Evolutionary conservation across 2,329 filamentous ascomycete genomes (phyloP).

Genomic region (Colletotrichum acutatum): DNA sequence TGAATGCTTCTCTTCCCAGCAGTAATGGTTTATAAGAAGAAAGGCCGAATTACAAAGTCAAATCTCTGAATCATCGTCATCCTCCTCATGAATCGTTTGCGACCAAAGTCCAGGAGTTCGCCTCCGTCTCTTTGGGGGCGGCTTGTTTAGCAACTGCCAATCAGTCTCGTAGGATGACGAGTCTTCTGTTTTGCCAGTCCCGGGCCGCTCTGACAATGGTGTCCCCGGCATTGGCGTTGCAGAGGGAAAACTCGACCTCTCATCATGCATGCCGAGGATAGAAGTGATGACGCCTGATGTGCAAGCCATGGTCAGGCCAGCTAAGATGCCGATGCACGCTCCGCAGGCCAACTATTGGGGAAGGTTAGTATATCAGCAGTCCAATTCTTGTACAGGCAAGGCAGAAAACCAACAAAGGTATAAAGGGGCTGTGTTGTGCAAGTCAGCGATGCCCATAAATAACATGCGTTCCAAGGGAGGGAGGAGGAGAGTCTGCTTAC

Average conservation of each 20-base stretch:
- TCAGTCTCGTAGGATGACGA: slow-evolving; percentile 49
- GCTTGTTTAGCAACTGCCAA: slow-evolving; percentile 48
- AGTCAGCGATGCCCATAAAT: background rate
- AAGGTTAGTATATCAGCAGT: slow-evolving; percentile 41
- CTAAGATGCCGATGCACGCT: slow-evolving; percentile 71
- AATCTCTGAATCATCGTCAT: slow-evolving; percentile 70
- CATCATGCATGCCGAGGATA: slow-evolving; percentile 56
- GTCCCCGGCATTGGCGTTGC: slow-evolving; percentile 48
- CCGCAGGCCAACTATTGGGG: slow-evolving; percentile 68
- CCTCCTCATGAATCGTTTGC: slow-evolving; percentile 78
- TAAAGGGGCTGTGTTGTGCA: slow-evolving; percentile 52
- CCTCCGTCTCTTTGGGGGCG: slow-evolving; percentile 50
- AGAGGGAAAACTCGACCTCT: slow-evolving; percentile 27
- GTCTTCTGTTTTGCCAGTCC: slow-evolving; percentile 35
- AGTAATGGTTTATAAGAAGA: slow-evolving; percentile 3
- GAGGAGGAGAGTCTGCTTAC: slow-evolving; percentile 40
- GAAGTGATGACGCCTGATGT: slow-evolving; percentile 66
- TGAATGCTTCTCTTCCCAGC: background rate
- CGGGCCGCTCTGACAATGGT: slow-evolving; percentile 31
- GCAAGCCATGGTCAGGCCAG: slow-evolving; percentile 69
- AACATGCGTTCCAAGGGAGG: slow-evolving; percentile 17
- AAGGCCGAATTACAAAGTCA: slow-evolving; percentile 27
- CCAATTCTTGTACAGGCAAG: background rate
- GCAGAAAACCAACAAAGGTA: slow-evolving; percentile 50
- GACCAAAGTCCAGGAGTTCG: slow-evolving; percentile 64